Evolutionary conservation across 148 eudicot genomes (phyloP), one percentile per base, ranked within the genome.

Genomic region (Amaranthus cruentus): DNA sequence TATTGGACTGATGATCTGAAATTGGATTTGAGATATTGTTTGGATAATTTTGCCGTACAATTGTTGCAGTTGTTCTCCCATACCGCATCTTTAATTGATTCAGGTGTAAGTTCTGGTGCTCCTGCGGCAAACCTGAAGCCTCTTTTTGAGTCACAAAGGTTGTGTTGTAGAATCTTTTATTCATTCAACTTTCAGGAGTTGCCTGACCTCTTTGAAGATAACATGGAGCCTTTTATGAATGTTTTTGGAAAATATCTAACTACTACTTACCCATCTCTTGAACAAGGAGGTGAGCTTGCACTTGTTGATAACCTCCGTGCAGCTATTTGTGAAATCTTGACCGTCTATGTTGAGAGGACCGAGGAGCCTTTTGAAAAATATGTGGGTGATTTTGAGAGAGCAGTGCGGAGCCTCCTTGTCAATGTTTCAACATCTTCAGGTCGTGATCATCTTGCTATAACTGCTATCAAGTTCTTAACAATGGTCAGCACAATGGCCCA

Each of bases 131-230:
- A 69, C 43, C 73, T 91, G 28, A 85, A 78, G 84, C 85, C 81
- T 14, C 73, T 88, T 46, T 83, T 95, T 70, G 98, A 95, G 86
- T 86, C 90, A 0, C 97, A 95, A 78, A 87, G 96, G 82, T 71
- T 95, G 57, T 95, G 97, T 74, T 95, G 98, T 78, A 80, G 97
- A 83, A 90, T 95, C 53, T 95, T 90, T 74, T 91, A 82, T 83
- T 95, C 98, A 13, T 79, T 95, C 56, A 95, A 95, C 83, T 91
- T 86, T 74, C 89, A 85, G 78, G 98, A 90, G 65, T 79, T 95
- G 85, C 98, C 98, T 1, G 97, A 91, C 77, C 86, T 81, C 76
- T 95, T 95, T 84, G 98, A 95, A 86, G 97, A 95, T 75, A 90
- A 91, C 72, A 90, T 92, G 96, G 88, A 84, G 64, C 89, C 86